Evolutionary conservation across 1,284 basidiomycete species (phyloP).

Genomic region (Moesziomyces aphidis): DNA sequence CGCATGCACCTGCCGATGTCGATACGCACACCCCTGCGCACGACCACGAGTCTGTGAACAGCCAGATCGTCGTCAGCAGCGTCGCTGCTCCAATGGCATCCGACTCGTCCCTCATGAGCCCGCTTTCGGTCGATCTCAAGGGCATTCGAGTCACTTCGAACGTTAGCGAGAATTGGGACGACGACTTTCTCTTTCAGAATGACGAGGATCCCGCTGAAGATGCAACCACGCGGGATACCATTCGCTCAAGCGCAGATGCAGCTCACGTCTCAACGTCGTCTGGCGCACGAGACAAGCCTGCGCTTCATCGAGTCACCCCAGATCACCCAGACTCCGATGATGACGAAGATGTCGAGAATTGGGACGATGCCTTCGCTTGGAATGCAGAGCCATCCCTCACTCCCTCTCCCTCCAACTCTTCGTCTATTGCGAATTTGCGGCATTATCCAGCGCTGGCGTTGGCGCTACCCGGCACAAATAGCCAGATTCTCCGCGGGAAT

Average conservation of each 20-base stretch:
- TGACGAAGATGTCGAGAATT: conserved; percentile 48
- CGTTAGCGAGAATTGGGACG: conserved; percentile 58
- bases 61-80: conserved; percentile 11
- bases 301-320: neutral
- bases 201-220: conserved; percentile 18
- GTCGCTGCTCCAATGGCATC: neutral
- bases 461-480: neutral
- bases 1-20: neutral
- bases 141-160: conserved; percentile 38
- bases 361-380: conserved; percentile 51
- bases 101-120: conserved; percentile 2
- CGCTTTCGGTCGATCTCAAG: conserved; percentile 16
- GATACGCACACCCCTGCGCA: neutral
- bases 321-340: conserved; percentile 15
- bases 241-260: neutral
- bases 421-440: conserved; percentile 11
- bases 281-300: neutral
- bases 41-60: neutral
- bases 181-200: conserved; percentile 56
- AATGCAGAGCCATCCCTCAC: conserved; percentile 25
- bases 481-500: neutral
- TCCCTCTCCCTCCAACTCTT: conserved; percentile 14
- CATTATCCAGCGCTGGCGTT: neutral
- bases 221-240: neutral
- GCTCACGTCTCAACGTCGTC: neutral